Conservation (phyloP, 164 flowering plant species). For the Piper longum region DNA sequence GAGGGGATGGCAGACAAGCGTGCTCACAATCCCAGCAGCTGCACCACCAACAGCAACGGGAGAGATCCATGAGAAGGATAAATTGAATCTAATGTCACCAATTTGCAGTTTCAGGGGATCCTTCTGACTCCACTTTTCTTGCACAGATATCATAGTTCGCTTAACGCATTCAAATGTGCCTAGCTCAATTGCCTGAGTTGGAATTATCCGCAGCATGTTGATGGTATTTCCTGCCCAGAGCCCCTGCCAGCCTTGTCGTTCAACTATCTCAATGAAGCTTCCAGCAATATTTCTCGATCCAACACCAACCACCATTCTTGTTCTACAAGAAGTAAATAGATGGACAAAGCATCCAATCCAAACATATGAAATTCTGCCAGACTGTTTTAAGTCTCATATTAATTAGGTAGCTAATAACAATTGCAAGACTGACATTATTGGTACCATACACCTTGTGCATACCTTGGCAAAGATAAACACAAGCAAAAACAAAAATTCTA, state of each 20-base stretch:
- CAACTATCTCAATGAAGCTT: constrained; percentile 72
- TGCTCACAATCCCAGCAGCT: constrained; percentile 82
- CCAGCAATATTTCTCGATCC: constrained; percentile 69
- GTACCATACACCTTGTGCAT: no score
- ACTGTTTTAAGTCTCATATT: background rate
- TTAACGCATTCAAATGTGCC: constrained; percentile 90
- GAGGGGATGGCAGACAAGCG: constrained; percentile 87
- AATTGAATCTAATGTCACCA: constrained; percentile 34
- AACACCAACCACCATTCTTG: constrained; percentile 93
- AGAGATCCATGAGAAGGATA: constrained; percentile 76
- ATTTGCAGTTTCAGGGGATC: constrained; percentile 52
- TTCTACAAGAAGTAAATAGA: constrained; percentile 32
- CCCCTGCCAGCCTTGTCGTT: constrained; percentile 89
- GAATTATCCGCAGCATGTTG: constrained; percentile 86
- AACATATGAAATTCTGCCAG: background rate
- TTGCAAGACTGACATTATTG: no score
- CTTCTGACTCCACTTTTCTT: constrained; percentile 47
- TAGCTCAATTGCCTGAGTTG: constrained; percentile 94
- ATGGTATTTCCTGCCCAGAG: constrained; percentile 91
- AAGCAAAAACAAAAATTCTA: no score
- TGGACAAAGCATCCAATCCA: background rate
- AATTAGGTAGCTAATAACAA: no score
- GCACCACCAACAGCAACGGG: constrained; percentile 97
- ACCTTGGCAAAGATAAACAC: no score
- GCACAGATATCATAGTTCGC: constrained; percentile 57